A percentile compares a stretch with the other conserved stretches of the same genome.
These are phyloP conservation scores for Carex myosuroides DNA, from an alignment of 176 grass and related monocot genomes.

Conservation along the genomic window DNA sequence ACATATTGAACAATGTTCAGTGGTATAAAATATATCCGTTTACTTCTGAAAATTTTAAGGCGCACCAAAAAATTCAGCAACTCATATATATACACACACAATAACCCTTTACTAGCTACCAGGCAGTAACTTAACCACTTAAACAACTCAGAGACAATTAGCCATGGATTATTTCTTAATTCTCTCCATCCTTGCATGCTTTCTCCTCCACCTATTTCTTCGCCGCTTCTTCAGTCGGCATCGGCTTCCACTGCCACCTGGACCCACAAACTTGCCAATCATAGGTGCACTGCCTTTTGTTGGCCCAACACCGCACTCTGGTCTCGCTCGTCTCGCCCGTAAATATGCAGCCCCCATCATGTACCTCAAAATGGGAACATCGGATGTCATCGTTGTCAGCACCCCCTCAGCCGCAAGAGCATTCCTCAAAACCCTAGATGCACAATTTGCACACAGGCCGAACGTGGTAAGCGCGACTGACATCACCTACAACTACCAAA, in stretches of 20 bases:
- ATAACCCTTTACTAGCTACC: background rate
- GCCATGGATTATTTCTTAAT: conserved; percentile 49
- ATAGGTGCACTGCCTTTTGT: conserved; percentile 64
- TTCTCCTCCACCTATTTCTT: conserved; percentile 59
- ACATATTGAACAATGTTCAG: too few relatives aligned
- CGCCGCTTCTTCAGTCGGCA: background rate
- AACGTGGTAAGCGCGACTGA: conserved; percentile 46
- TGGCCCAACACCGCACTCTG: conserved; percentile 56
- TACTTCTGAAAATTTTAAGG: background rate
- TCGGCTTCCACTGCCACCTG: conserved; percentile 16
- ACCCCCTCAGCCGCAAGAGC: conserved; percentile 42
- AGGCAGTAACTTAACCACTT: background rate
- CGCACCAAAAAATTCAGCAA: background rate
- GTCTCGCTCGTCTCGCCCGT: conserved; percentile 44
- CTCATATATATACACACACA: background rate
- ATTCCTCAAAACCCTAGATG: conserved; percentile 71
- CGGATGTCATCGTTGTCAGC: conserved; percentile 52
- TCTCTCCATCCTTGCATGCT: conserved; percentile 34
- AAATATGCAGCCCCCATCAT: conserved; percentile 50
- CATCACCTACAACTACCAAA: conserved; percentile 66
- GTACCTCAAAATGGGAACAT: conserved; percentile 76
- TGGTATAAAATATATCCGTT: too few relatives aligned
- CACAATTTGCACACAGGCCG: conserved; percentile 55
- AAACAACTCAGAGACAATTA: background rate
- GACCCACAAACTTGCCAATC: conserved; percentile 38